Percentiles rank a stretch among this genome's conserved stretches.
Evolutionary conservation across 2,329 filamentous ascomycete species (phyloP).

Genomic region (Pestalotiopsis fici): DNA sequence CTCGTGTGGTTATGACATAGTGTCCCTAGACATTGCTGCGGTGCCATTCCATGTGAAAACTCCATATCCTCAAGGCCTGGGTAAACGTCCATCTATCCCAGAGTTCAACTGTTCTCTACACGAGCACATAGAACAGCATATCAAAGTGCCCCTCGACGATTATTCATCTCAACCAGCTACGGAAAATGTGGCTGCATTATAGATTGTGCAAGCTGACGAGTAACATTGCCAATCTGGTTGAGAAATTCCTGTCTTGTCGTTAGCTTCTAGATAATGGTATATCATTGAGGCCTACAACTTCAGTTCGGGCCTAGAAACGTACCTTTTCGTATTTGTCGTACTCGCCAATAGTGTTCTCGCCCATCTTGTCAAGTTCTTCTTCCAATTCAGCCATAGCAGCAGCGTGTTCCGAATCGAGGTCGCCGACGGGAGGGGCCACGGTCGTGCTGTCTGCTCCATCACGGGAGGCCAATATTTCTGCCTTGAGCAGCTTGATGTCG

Average conservation of each 20-base stretch:
- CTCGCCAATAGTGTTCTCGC: conserved; percentile 27
- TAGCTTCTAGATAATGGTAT: conserved; percentile 8
- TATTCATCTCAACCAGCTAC: background rate
- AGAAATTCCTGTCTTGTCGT: conserved; percentile 28
- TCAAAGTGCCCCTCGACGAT: background rate
- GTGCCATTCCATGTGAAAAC: background rate
- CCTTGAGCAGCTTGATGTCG: conserved; percentile 21
- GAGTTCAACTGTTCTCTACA: no score
- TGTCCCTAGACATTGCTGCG: background rate
- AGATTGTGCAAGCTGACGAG: conserved; percentile 24
- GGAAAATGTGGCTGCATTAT: conserved; percentile 14
- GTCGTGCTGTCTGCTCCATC: conserved; percentile 5
- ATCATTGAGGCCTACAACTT: background rate
- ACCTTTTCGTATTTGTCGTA: conserved; percentile 30
- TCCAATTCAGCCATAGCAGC: conserved; percentile 17
- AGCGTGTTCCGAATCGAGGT: conserved; percentile 19
- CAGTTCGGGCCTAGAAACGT: background rate
- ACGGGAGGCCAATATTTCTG: conserved; percentile 6
- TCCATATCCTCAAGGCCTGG: background rate
- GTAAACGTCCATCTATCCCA: background rate
- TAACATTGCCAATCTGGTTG: conserved; percentile 25
- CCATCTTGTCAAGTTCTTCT: conserved; percentile 20
- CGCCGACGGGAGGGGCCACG: conserved; percentile 14
- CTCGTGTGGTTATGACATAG: background rate
- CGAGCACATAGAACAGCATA: background rate